These are phyloP conservation scores for Hanseniaspora taiwanica DNA, from an alignment of 805 yeast species.

Conservation along the genomic window DNA sequence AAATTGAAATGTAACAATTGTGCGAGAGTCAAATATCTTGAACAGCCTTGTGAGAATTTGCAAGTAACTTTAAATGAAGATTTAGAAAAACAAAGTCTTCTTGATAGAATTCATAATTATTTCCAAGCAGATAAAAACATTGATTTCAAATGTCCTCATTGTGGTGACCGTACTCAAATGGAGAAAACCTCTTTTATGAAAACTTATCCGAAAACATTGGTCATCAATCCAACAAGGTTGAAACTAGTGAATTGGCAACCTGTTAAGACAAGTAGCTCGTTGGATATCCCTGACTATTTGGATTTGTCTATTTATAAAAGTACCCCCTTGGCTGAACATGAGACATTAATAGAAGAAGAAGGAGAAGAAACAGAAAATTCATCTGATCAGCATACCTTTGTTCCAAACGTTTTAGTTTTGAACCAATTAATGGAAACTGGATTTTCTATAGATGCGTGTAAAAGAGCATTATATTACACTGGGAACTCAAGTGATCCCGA, in stretches of 20 bases:
- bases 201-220: constrained; percentile 57
- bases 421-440: constrained; percentile 66
- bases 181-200: constrained; percentile 15
- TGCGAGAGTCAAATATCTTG: constrained; percentile 41
- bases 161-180: constrained; percentile 25
- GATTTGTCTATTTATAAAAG: constrained; percentile 29
- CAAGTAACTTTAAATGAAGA: constrained; percentile 43
- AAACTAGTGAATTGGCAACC: constrained; percentile 86
- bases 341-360: constrained; percentile 17
- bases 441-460: constrained; percentile 55
- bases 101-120: constrained; percentile 35
- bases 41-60: constrained; percentile 40
- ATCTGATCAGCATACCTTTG: constrained; percentile 29
- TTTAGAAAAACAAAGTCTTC: constrained; percentile 27
- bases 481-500: constrained; percentile 49
- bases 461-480: constrained; percentile 57
- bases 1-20: constrained; percentile 46
- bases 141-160: constrained; percentile 51
- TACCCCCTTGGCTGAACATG: constrained; percentile 13
- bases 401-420: constrained; percentile 43
- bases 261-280: constrained; percentile 62
- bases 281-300: constrained; percentile 35
- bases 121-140: constrained; percentile 39
- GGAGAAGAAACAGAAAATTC: too few relatives aligned
- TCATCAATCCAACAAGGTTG: constrained; percentile 67